Percentiles rank a stretch among this genome's conserved stretches.
These are phyloP conservation scores for Eimeria tenella DNA, from an alignment of 169 alveolate species.

Conservation along the genomic window DNA sequence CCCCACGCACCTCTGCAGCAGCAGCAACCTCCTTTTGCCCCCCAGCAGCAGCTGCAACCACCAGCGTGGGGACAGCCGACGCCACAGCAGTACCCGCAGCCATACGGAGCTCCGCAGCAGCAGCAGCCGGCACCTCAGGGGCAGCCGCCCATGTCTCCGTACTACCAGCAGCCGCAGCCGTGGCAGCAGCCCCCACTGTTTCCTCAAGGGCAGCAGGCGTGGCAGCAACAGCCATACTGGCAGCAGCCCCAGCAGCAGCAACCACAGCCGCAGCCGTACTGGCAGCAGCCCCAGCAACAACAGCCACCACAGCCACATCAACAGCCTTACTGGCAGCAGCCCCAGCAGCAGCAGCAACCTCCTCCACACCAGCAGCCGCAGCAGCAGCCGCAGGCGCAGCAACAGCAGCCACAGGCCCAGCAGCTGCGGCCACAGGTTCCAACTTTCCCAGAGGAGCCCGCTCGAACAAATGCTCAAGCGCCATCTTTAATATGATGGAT, in stretches of 20 bases:
- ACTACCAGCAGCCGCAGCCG: slow-evolving; percentile 27
- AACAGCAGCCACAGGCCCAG: background rate
- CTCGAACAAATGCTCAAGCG: background rate
- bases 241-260: background rate
- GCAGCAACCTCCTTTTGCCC: background rate
- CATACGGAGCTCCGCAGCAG: background rate
- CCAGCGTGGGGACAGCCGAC: slow-evolving; percentile 1
- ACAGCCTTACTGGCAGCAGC: background rate
- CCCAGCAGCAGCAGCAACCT: background rate
- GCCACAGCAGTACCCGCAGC: slow-evolving; percentile 6
- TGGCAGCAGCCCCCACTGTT: slow-evolving; percentile 1
- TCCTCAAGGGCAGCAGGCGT: background rate
- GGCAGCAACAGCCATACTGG: background rate
- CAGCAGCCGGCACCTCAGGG: background rate
- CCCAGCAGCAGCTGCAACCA: slow-evolving; percentile 3
- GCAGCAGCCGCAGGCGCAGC: slow-evolving; percentile 17
- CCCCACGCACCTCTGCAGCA: background rate
- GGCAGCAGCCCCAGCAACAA: background rate
- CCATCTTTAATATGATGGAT: background rate
- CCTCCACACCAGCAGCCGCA: too few relatives aligned
- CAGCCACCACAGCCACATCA: slow-evolving; percentile 6
- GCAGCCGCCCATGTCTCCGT: slow-evolving; percentile 17
- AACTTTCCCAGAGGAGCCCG: too few relatives aligned
- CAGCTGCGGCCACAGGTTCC: background rate
- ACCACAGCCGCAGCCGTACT: background rate